Evolutionary conservation across 768 basidiomycete genomes (phyloP).

Genomic region (Mrakia hoshinonis): DNA sequence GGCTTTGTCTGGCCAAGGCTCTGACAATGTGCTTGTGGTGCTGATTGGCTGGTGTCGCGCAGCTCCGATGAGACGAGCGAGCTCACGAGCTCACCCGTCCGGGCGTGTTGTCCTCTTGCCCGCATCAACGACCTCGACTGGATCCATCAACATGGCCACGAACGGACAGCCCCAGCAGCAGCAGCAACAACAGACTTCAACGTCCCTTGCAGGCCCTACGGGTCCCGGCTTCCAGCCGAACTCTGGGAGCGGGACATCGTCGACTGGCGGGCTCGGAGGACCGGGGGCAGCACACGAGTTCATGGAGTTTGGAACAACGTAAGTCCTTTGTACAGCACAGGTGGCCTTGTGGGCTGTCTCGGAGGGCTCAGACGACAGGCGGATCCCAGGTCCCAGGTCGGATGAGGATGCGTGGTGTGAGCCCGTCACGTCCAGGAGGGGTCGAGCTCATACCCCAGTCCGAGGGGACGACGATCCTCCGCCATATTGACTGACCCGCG

Average conservation of each 20-base stretch:
- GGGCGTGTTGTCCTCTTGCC: neutral
- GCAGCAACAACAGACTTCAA: neutral
- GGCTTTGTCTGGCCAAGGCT: too few relatives aligned
- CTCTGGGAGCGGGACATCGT: neutral
- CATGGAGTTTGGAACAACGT: constrained; percentile 4
- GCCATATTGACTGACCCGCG: neutral
- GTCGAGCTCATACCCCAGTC: neutral
- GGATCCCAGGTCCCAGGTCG: too few relatives aligned
- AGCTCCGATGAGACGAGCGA: neutral
- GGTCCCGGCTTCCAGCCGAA: neutral
- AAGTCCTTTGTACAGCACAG: neutral
- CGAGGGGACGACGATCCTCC: neutral
- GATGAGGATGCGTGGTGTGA: neutral
- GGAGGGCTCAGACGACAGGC: neutral
- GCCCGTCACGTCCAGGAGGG: neutral
- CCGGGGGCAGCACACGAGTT: neutral
- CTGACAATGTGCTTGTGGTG: too few relatives aligned
- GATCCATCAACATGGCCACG: neutral
- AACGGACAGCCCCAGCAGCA: neutral
- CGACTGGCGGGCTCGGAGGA: neutral
- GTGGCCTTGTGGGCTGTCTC: neutral
- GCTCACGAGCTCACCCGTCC: neutral
- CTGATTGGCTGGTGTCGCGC: too few relatives aligned
- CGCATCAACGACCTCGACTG: neutral
- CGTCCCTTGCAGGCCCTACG: neutral